These are phyloP conservation scores for Corchorus olitorius DNA, from an alignment of 345 rosid species.

Conservation along the genomic window DNA sequence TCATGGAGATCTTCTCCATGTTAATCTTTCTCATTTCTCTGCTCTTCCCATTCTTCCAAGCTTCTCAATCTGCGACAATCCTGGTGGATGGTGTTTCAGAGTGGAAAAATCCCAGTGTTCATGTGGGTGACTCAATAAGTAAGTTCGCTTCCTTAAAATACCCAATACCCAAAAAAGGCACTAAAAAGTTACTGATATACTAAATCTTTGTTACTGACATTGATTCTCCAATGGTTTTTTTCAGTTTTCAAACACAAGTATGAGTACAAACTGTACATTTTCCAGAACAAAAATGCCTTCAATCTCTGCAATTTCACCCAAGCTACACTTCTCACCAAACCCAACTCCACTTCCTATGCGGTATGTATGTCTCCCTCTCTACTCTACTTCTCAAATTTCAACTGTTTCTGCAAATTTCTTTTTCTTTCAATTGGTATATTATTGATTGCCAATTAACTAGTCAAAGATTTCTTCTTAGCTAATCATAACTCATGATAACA, in stretches of 20 bases:
- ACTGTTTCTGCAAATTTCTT: background rate
- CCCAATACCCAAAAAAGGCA: too few species aligned
- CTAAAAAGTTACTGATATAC: background rate
- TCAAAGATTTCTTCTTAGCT: background rate
- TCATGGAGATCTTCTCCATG: conserved; percentile 32
- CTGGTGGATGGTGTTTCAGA: conserved; percentile 70
- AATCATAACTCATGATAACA: background rate
- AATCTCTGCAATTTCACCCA: conserved; percentile 75
- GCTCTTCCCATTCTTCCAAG: conserved; percentile 39
- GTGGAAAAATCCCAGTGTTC: conserved; percentile 71
- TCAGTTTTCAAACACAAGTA: conserved; percentile 87
- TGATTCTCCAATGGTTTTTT: background rate
- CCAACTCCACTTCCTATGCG: conserved; percentile 66
- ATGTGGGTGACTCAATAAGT: conserved; percentile 77
- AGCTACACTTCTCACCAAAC: conserved; percentile 75
- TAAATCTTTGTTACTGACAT: conserved; percentile 7
- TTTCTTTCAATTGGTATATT: background rate
- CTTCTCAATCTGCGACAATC: conserved; percentile 48
- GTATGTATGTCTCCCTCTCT: conserved; percentile 31
- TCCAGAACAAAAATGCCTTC: conserved; percentile 78
- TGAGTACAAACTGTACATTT: conserved; percentile 73
- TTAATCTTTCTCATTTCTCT: conserved; percentile 34
- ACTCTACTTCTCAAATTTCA: background rate
- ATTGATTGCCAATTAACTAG: background rate
- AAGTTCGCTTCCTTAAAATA: conserved; percentile 24